Percentiles rank a stretch among this genome's conserved stretches.
phyloP scores from a whole-genome alignment of 345 rosid species.

The Aethionema arabicum region DNA sequence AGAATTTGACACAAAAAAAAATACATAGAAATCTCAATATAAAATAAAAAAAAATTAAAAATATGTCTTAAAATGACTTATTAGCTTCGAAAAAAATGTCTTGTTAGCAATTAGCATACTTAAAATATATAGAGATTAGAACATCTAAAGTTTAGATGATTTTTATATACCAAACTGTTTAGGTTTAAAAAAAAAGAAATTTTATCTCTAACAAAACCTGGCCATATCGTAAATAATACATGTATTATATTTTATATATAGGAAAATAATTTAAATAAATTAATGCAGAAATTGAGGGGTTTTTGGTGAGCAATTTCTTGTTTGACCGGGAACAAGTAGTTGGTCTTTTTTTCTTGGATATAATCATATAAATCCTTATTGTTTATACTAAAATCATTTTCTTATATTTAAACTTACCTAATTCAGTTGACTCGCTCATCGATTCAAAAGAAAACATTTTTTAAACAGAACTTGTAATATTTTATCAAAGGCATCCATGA shows the following conservation, averaged over 20 bases:
- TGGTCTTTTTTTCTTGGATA: conserved; percentile 9
- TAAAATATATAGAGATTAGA: no score
- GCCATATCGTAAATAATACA: conserved; percentile 8
- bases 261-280: neutral
- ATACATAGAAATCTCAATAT: no score
- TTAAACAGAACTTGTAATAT: neutral
- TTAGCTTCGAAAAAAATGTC: no score
- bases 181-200: no score
- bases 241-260: neutral
- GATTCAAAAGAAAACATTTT: conserved; percentile 9
- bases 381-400: conserved; percentile 1
- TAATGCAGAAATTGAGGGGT: conserved; percentile 11
- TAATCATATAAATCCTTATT: neutral
- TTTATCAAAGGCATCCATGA: conserved; percentile 16
- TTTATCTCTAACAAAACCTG: conserved; percentile 23
- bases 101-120: no score
- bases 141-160: no score
- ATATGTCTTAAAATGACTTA: no score
- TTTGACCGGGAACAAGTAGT: conserved; percentile 29
- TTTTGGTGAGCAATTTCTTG: conserved; percentile 31
- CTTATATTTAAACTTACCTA: conserved; percentile 23
- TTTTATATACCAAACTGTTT: no score
- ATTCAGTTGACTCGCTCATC: conserved; percentile 20
- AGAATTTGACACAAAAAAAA: conserved; percentile 14
- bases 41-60: no score